A percentile compares a stretch with the other conserved stretches of the same genome.
Conservation (phyloP, 768 basidiomycete species). For the Leccinum disarticulatum region DNA sequence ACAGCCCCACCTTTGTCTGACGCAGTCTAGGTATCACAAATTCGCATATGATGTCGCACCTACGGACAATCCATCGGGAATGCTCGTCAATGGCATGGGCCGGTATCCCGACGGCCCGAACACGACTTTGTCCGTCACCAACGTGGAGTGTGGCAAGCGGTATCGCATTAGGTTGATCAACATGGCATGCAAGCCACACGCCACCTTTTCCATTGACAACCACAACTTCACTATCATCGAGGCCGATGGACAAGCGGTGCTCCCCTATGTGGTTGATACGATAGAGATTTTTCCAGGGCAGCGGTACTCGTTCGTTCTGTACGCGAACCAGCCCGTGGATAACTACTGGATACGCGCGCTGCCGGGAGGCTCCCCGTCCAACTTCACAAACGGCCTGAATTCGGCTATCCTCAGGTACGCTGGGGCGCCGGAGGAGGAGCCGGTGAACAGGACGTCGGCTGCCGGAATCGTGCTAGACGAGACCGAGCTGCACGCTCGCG, state of each 20-base stretch:
- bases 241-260: constrained; percentile 41
- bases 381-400: constrained; percentile 33
- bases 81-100: constrained; percentile 41
- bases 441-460: constrained; percentile 19
- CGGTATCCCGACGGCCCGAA: constrained; percentile 35
- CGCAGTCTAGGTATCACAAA: constrained; percentile 19
- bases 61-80: constrained; percentile 22
- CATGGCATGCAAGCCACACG: constrained; percentile 46
- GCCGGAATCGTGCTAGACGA: constrained; percentile 33
- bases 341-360: constrained; percentile 46
- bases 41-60: constrained; percentile 19
- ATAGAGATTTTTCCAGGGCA: constrained; percentile 50
- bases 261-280: constrained; percentile 39
- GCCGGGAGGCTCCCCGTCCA: constrained; percentile 22
- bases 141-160: constrained; percentile 31
- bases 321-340: constrained; percentile 32
- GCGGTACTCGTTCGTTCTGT: constrained; percentile 48
- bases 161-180: constrained; percentile 42
- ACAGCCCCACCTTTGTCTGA: neutral
- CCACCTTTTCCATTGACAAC: constrained; percentile 44
- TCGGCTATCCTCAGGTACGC: constrained; percentile 45
- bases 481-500: constrained; percentile 36
- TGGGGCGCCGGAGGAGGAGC: constrained; percentile 37
- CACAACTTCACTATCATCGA: constrained; percentile 50
- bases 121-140: constrained; percentile 36